Base-by-base conservation (phyloP, 345 rosid species). In the Dovyalis caffra region DNA sequence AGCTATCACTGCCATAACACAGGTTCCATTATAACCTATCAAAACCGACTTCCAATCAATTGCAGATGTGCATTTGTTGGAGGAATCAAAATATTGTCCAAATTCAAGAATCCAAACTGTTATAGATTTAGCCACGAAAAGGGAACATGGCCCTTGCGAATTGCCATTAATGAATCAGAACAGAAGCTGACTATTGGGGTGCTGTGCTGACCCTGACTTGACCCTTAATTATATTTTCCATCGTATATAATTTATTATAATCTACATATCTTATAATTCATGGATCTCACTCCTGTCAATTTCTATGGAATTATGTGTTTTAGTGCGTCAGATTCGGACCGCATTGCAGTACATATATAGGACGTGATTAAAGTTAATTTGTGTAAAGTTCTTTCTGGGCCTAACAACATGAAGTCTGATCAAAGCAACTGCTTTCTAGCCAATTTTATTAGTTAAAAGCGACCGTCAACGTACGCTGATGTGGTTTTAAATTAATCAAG, bases 301-400 rank as follows among this genome's bases (percentile, higher is more conserved):
- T 25, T n/a, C 35, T 47, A 1, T 16, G 15, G 6, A 49, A 28
- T 15, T 7, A 37, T 23, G n/a, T 37, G 18, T 21, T 21, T 7
- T 18, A 66, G 66, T 72, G 76, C 61, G 12, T 67, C 66, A 49
- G 61, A 75, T 71, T 80, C 67, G 83, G 73, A 80, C 38, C 74
- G 60, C 65, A 75, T 71, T 60, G 74, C 71, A 70, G 14, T 8
- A 10, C 32, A 40, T n/a, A n/a, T n/a, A 3, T 18, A n/a, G 18
- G 60, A 61, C 25, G 28, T 28, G 25, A 10, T 38, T 33, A 12
- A 64, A 18, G 45, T 60, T n/a, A n/a, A n/a, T n/a, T 43, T 25
- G 29, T 31, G 1, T 16, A 9, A n/a, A n/a, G 12, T 7, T 65
- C 29, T 77, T 65, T 71, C 51, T 14, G 25, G 47, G 28, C 45